Percentiles rank a stretch among this genome's conserved stretches.
phyloP scores from a whole-genome alignment of 768 basidiomycete species.

The Boletus tomentosulus region DNA sequence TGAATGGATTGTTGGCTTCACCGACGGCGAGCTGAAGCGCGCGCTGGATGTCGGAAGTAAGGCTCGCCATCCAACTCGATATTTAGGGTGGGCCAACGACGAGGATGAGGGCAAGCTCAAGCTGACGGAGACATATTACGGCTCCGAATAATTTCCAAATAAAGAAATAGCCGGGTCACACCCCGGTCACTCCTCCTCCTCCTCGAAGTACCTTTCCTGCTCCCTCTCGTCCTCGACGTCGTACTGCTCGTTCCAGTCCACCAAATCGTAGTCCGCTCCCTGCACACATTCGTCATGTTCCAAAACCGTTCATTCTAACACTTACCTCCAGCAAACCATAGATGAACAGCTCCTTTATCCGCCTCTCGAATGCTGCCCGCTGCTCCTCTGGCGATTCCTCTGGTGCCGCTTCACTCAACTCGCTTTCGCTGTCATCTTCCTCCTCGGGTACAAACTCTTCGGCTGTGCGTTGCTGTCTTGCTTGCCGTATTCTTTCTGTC shows the following conservation, averaged over 20 bases:
- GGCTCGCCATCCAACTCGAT: slow-evolving; percentile 22
- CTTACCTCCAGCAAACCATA: slow-evolving; percentile 72
- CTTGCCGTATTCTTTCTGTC: slow-evolving; percentile 51
- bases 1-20: slow-evolving; percentile 40
- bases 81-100: slow-evolving; percentile 40
- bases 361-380: slow-evolving; percentile 50
- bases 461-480: slow-evolving; percentile 39
- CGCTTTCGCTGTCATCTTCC: slow-evolving; percentile 57
- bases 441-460: slow-evolving; percentile 55
- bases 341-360: slow-evolving; percentile 66
- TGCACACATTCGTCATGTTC: slow-evolving; percentile 26
- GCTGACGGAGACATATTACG: not conserved
- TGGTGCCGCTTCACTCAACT: slow-evolving; percentile 20
- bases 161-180: not conserved
- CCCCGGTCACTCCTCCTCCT: slow-evolving; percentile 42
- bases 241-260: slow-evolving; percentile 74
- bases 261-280: slow-evolving; percentile 64
- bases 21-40: slow-evolving; percentile 50
- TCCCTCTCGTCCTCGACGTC: slow-evolving; percentile 58
- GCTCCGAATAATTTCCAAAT: slow-evolving; percentile 19
- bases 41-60: slow-evolving; percentile 44
- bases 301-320: not conserved
- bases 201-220: slow-evolving; percentile 74
- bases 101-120: slow-evolving; percentile 40
- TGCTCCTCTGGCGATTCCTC: slow-evolving; percentile 49